A percentile compares a stretch with the other conserved stretches of the same genome.
phyloP scores from a whole-genome alignment of 2,329 filamentous ascomycete genomes.

The Cladosporium colombiae region DNA sequence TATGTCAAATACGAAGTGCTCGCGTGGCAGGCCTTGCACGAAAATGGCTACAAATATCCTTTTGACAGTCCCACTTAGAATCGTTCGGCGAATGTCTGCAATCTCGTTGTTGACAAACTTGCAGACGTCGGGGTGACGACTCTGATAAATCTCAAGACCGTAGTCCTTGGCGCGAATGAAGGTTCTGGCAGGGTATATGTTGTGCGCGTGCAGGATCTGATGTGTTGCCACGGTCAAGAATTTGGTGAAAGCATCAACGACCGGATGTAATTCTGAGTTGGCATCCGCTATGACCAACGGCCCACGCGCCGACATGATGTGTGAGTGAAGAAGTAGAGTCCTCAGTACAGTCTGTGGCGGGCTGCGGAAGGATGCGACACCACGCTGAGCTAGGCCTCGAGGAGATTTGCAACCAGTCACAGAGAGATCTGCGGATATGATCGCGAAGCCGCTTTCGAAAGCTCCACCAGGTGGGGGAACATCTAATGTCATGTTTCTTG shows the following conservation, averaged over 20 bases:
- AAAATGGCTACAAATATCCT: neutral
- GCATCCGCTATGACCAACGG: neutral
- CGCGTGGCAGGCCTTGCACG: neutral
- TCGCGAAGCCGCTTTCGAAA: no score
- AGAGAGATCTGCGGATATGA: no score
- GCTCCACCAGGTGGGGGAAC: no score
- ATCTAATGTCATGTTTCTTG: no score
- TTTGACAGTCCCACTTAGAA: neutral
- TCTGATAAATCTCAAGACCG: neutral
- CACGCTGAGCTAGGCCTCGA: neutral
- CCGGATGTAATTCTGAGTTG: neutral
- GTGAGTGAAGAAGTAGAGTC: neutral
- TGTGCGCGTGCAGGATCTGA: neutral
- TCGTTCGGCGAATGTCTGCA: neutral
- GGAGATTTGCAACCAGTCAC: neutral
- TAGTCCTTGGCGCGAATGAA: neutral
- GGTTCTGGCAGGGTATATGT: neutral
- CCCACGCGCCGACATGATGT: neutral
- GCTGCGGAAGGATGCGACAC: neutral
- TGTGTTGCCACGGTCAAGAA: slow-evolving; percentile 1
- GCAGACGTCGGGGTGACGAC: neutral
- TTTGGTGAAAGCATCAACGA: neutral
- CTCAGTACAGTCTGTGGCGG: no score
- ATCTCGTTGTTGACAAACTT: no score
- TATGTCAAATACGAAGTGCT: no score